Conservation (phyloP, 495 filamentous ascomycete genomes). For the Saxispiralis lemnorum region DNA sequence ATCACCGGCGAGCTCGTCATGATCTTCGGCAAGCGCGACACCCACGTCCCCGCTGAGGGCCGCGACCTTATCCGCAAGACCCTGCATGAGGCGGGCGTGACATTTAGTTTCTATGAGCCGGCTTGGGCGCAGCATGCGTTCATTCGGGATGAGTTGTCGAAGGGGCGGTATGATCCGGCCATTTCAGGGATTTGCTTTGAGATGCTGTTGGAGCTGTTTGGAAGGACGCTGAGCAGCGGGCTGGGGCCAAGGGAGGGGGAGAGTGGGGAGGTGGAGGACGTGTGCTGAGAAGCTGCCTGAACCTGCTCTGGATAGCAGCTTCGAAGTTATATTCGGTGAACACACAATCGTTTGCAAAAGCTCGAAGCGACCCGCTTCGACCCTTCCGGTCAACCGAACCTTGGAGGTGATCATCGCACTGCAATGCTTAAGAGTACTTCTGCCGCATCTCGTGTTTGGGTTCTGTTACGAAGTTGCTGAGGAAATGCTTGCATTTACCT, state of each 20-base stretch:
- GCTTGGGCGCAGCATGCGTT: conserved; percentile 92
- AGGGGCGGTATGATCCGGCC: conserved; percentile 80
- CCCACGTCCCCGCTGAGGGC: conserved; percentile 71
- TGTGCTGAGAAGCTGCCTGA: conserved; percentile 22
- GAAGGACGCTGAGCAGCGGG: conserved; percentile 56
- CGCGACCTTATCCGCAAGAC: conserved; percentile 74
- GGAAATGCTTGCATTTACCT: too few species aligned
- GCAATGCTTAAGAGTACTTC: too few species aligned
- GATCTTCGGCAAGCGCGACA: conserved; percentile 81
- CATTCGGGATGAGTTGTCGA: conserved; percentile 86
- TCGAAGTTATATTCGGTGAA: too few species aligned
- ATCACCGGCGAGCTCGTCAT: conserved; percentile 64
- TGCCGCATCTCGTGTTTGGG: too few species aligned
- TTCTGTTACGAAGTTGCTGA: too few species aligned
- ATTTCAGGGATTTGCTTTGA: conserved; percentile 81
- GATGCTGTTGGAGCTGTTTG: conserved; percentile 76
- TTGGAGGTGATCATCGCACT: too few species aligned
- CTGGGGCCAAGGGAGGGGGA: conserved; percentile 38
- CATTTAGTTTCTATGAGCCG: conserved; percentile 73
- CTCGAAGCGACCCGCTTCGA: too few species aligned
- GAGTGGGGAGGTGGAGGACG: conserved; percentile 27
- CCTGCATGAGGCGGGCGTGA: conserved; percentile 53
- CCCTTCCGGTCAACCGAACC: too few species aligned
- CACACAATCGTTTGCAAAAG: too few species aligned
- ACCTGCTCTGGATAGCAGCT: too few species aligned